Percentiles rank a stretch among this genome's conserved stretches.
Conservation (phyloP, 768 basidiomycete species). For the Lanmaoa rubissima region DNA sequence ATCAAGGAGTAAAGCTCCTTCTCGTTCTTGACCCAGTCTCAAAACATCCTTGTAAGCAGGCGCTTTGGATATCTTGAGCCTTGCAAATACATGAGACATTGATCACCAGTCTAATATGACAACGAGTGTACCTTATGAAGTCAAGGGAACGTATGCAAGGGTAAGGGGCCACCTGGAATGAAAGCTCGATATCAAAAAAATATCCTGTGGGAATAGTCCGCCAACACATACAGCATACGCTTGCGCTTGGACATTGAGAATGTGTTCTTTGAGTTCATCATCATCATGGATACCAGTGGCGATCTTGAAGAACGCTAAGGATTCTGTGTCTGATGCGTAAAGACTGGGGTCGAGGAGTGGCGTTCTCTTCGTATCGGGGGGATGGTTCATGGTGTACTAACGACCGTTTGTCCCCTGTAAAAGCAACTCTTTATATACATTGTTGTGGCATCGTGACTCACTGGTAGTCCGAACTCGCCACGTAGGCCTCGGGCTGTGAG, state of each 20-base stretch:
- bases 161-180: constrained; percentile 21
- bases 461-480: neutral
- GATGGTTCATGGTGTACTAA: neutral
- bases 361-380: neutral
- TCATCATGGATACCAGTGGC: constrained; percentile 32
- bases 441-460: neutral
- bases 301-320: constrained; percentile 28
- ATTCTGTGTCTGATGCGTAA: constrained; percentile 10
- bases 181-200: neutral
- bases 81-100: constrained; percentile 4
- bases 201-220: neutral
- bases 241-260: constrained; percentile 33
- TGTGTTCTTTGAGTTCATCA: constrained; percentile 31
- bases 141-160: constrained; percentile 21
- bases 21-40: constrained; percentile 35
- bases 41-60: constrained; percentile 30
- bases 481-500: neutral
- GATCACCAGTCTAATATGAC: neutral
- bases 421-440: too few species aligned
- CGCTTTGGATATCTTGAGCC: constrained; percentile 20
- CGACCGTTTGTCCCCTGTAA: neutral
- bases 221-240: constrained; percentile 30
- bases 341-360: constrained; percentile 14
- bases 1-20: constrained; percentile 41
- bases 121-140: constrained; percentile 17